Evolutionary conservation across 1,284 basidiomycete species (phyloP).

Genomic region (Peniophora sp.): DNA sequence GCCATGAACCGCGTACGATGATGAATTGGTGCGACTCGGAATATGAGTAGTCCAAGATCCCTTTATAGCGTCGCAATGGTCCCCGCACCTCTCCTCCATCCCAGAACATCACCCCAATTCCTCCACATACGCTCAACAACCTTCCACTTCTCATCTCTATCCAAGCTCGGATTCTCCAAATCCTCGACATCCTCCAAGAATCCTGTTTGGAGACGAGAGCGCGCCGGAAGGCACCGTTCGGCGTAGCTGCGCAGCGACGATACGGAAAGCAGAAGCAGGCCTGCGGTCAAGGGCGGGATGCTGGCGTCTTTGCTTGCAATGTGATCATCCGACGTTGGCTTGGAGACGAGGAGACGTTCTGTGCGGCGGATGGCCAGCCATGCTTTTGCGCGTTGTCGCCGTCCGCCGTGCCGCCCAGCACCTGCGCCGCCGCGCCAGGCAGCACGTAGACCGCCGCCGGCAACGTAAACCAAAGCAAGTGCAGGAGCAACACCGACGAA

Average conservation of each 20-base stretch:
- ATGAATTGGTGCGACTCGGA: too few species aligned
- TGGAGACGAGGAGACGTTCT: slow-evolving; percentile 61
- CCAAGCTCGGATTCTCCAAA: slow-evolving; percentile 69
- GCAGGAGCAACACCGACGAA: slow-evolving; percentile 96
- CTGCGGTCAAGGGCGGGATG: slow-evolving; percentile 55
- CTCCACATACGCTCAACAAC: slow-evolving; percentile 90
- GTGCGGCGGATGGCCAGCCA: slow-evolving; percentile 67
- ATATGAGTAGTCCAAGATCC: too few species aligned
- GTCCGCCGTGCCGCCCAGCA: slow-evolving; percentile 45
- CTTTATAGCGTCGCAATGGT: neutral
- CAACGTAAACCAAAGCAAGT: slow-evolving; percentile 72
- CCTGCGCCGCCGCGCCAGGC: slow-evolving; percentile 42
- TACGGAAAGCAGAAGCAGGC: slow-evolving; percentile 67
- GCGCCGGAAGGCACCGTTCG: slow-evolving; percentile 41
- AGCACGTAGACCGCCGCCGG: slow-evolving; percentile 44
- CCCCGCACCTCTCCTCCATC: slow-evolving; percentile 35
- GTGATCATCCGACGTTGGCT: slow-evolving; percentile 20
- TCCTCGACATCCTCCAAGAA: slow-evolving; percentile 85
- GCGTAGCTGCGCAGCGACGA: slow-evolving; percentile 61
- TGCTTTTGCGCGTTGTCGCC: slow-evolving; percentile 33
- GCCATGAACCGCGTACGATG: too few species aligned
- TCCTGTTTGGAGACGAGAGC: slow-evolving; percentile 58
- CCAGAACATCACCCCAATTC: slow-evolving; percentile 64
- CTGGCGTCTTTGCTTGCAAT: slow-evolving; percentile 10
- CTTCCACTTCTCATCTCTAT: slow-evolving; percentile 61